Evolutionary conservation across 1,284 basidiomycete species (phyloP), one percentile per base, ranked within the genome.

Genomic region (Melampsora larici-populina): DNA sequence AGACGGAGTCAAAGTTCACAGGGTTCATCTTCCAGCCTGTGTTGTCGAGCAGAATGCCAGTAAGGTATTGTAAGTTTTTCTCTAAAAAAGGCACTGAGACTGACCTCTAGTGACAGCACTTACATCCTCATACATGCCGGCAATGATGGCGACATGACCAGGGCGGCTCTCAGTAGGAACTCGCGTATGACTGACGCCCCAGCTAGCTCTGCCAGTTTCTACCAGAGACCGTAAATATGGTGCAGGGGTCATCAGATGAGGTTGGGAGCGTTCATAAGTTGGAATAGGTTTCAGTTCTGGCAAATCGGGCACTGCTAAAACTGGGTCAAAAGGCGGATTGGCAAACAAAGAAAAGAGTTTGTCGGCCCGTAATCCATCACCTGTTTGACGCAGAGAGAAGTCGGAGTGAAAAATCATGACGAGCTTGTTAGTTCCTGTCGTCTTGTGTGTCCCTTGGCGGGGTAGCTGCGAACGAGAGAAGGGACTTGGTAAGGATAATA

Each of bases 91-190:
- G 55, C 55, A 58, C 26, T 29, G 7, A 65, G 63, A 29, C 79
- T 86, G 80, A 84, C 89, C 89, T 89, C 90, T 91, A 79, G 90
- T 93, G 40, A 95, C 93, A 17, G 92, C 93, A 6, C 91, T 92
- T 6, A 93, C 92, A 81, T 95, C 92, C 84, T 95, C 93, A 82
- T 95, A 94, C 91, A 94, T 93, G 9, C 92, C 92, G 49, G 90
- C 93, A 80, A 95, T 93, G 79, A 95, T 88, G 36, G 93, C 93
- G 40, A 95, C 92, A 74, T 86, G 93, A 8, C 93, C 93, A 1
- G 93, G 93, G 31, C 93, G 86, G 84, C 90, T 92, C 81, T 95
- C 93, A 1, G 93, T 95, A 17, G 93, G 93, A 1, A 95, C 92
- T 64, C 89, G 87, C 0, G 93, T 95, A 82, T 94, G 93, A 15